Evolutionary conservation across 306 rosid species (phyloP).

Genomic region (Sesbania bispinosa): DNA sequence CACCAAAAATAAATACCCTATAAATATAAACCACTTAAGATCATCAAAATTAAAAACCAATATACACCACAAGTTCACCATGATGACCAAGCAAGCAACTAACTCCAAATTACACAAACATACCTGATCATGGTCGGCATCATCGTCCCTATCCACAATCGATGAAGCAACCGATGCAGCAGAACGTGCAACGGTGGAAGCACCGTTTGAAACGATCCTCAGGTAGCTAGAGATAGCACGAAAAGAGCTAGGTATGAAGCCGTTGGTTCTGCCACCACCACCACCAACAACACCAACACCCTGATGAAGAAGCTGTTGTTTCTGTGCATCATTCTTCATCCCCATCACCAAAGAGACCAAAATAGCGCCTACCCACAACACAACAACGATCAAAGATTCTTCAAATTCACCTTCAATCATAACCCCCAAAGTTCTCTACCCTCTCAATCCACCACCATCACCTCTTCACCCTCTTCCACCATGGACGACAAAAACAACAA

Average conservation of each 20-base stretch:
- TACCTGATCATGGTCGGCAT: constrained; percentile 76
- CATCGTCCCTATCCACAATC: constrained; percentile 80
- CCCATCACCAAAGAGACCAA: constrained; percentile 57
- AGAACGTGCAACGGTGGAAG: constrained; percentile 90
- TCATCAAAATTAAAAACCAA: background rate
- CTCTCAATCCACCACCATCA: constrained; percentile 22
- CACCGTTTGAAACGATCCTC: constrained; percentile 86
- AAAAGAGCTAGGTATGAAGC: constrained; percentile 75
- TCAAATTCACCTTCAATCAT: constrained; percentile 58
- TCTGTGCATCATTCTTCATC: constrained; percentile 84
- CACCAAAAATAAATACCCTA: constrained; percentile 20
- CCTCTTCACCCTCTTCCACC: constrained; percentile 28
- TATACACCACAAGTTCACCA: background rate
- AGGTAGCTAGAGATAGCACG: constrained; percentile 84
- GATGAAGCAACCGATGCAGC: constrained; percentile 94
- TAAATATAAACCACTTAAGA: constrained; percentile 5
- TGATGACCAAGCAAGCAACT: constrained; percentile 1
- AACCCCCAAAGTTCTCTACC: constrained; percentile 52
- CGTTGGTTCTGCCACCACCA: constrained; percentile 55
- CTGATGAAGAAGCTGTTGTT: constrained; percentile 56
- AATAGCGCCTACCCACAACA: constrained; percentile 42
- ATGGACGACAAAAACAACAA: constrained; percentile 1
- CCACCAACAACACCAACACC: constrained; percentile 51
- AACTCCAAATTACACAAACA: constrained; percentile 3
- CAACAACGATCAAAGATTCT: constrained; percentile 46